Evolutionary conservation across 495 filamentous ascomycete genomes (phyloP).

Genomic region (Cercophora newfieldiana): DNA sequence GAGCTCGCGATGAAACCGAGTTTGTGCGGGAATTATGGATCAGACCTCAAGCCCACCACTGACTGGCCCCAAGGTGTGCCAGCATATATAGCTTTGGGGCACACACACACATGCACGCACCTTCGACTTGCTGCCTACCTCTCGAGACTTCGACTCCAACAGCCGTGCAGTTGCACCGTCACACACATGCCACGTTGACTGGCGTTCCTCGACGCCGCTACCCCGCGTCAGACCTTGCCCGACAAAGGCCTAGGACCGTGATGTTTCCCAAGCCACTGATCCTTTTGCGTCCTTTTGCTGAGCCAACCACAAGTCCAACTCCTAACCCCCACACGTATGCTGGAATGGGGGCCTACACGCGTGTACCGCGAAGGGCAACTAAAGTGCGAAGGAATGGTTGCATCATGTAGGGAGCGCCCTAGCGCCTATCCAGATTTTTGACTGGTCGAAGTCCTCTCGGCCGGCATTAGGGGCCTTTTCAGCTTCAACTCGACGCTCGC

Average conservation of each 20-base stretch:
- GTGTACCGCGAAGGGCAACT: too few species aligned
- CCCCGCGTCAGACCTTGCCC: background rate
- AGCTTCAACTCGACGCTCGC: too few species aligned
- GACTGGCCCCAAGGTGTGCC: background rate
- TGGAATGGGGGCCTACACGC: too few species aligned
- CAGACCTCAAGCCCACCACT: background rate
- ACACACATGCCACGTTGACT: background rate
- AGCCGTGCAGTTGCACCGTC: background rate
- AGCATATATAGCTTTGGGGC: background rate
- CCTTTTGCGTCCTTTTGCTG: background rate
- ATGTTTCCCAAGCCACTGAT: background rate
- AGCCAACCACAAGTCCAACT: background rate
- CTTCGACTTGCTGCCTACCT: too few species aligned
- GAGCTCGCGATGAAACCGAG: background rate
- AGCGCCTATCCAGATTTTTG: background rate
- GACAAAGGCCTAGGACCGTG: background rate
- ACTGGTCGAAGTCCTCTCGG: background rate
- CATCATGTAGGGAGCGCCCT: background rate
- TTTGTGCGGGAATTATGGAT: background rate
- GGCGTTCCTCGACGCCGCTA: background rate
- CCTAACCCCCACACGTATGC: background rate
- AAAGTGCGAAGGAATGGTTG: background rate
- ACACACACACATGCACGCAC: too few species aligned
- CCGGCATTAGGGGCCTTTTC: too few species aligned
- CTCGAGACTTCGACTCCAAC: too few species aligned